A percentile compares a stretch with the other conserved stretches of the same genome.
Conservation (phyloP, 2,329 filamentous ascomycete genomes). For the Sarocladiaceae sp. region DNA sequence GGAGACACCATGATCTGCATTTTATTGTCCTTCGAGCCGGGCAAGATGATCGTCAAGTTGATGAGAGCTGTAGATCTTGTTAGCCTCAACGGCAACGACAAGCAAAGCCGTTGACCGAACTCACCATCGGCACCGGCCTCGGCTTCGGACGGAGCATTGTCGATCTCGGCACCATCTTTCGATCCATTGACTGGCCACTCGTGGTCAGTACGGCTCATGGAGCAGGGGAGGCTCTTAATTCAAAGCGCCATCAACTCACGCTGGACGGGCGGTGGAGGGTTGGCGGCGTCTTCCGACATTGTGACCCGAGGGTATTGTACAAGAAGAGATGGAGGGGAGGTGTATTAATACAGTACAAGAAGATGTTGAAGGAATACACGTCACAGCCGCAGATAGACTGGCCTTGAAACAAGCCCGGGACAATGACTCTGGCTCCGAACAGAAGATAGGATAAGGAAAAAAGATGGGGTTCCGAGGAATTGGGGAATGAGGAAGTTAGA, state of each 20-base stretch:
- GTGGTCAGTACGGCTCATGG: not conserved
- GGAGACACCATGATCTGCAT: constrained; percentile 87
- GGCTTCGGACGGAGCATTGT: constrained; percentile 19
- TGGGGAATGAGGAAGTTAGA: constrained; percentile 1
- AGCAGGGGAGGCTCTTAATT: too few relatives aligned
- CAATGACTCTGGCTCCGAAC: constrained; percentile 2
- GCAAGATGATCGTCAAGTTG: constrained; percentile 72
- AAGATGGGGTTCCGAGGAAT: constrained; percentile 3
- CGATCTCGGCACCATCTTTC: constrained; percentile 21
- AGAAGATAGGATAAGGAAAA: not conserved
- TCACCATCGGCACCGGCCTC: constrained; percentile 30
- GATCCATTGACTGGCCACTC: constrained; percentile 15
- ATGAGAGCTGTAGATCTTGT: constrained; percentile 41
- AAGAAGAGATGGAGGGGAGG: not conserved
- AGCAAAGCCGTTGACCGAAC: constrained; percentile 2
- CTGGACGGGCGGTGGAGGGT: constrained; percentile 7
- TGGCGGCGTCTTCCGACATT: constrained; percentile 7
- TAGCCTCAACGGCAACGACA: constrained; percentile 13
- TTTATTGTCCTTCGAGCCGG: constrained; percentile 66
- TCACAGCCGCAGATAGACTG: constrained; percentile 4
- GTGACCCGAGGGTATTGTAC: not conserved
- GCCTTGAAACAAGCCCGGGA: not conserved
- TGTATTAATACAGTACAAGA: constrained; percentile 1
- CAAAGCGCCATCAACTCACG: not conserved
- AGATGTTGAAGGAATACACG: constrained; percentile 5